Percentiles rank a stretch among this genome's conserved stretches.
Conservation (phyloP, 2,329 filamentous ascomycete genomes). For the Lachnellula arida region DNA sequence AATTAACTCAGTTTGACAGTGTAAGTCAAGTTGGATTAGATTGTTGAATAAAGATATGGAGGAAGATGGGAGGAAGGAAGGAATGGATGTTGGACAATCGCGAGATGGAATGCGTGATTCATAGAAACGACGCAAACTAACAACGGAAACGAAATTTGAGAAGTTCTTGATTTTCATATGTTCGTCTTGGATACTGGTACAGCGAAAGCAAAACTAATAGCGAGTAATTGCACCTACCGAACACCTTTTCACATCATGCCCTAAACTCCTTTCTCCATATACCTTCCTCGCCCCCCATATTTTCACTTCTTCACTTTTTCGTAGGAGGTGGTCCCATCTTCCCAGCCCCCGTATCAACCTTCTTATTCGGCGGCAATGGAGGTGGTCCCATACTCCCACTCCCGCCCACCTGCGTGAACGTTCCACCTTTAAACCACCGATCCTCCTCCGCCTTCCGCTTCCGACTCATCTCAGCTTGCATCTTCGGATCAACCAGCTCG, state of each 20-base stretch:
- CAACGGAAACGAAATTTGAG: too few species aligned
- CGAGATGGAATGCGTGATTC: too few species aligned
- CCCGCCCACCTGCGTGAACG: conserved; percentile 79
- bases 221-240: neutral
- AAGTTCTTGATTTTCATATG: neutral
- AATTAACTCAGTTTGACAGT: too few species aligned
- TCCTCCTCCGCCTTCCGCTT: conserved; percentile 95
- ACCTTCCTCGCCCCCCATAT: neutral
- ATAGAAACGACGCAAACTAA: too few species aligned
- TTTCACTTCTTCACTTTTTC: conserved; percentile 25
- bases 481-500: conserved; percentile 91
- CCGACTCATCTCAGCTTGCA: conserved; percentile 77
- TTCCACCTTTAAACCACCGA: conserved; percentile 95
- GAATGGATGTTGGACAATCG: too few species aligned
- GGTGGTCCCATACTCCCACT: conserved; percentile 79
- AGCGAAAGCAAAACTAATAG: neutral
- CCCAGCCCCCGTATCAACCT: conserved; percentile 57
- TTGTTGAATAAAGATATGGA: too few species aligned
- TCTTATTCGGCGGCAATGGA: conserved; percentile 60
- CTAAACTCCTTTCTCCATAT: neutral
- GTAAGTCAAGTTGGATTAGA: too few species aligned
- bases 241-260: neutral
- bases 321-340: conserved; percentile 39
- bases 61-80: too few species aligned
- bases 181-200: neutral